Conservation (phyloP, 306 rosid species). For the Fragaria ananassa region DNA sequence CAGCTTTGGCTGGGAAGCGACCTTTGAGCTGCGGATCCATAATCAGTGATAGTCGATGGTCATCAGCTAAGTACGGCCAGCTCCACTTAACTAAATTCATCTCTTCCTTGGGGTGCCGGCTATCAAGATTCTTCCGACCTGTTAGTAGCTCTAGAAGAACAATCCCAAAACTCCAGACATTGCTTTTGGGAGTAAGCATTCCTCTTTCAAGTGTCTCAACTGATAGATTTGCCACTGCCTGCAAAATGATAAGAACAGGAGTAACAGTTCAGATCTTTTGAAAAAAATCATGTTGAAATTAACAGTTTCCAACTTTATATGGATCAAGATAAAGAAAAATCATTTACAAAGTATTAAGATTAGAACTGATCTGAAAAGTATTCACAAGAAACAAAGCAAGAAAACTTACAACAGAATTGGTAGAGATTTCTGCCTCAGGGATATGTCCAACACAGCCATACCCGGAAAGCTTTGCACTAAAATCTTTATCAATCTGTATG, state of each 20-base stretch:
- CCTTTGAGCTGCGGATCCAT: constrained; percentile 94
- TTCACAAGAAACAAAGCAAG: background rate
- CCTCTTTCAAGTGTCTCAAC: constrained; percentile 94
- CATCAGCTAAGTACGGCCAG: constrained; percentile 82
- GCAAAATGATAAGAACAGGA: constrained; percentile 23
- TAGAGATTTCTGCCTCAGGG: constrained; percentile 80
- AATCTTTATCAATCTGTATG: constrained; percentile 96
- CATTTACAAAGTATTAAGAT: background rate
- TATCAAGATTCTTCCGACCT: constrained; percentile 81
- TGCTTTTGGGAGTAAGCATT: constrained; percentile 96
- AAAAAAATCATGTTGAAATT: background rate
- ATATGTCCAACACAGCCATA: constrained; percentile 93
- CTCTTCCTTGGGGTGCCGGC: constrained; percentile 94
- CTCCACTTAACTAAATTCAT: constrained; percentile 96
- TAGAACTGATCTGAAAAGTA: background rate
- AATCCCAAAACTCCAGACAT: constrained; percentile 92
- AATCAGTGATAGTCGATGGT: constrained; percentile 71
- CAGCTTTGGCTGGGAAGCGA: constrained; percentile 87
- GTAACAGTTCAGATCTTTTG: constrained; percentile 10
- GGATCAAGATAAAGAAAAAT: background rate
- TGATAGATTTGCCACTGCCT: constrained; percentile 91
- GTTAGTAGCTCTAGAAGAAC: constrained; percentile 92
- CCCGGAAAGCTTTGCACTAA: constrained; percentile 99
- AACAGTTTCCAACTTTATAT: background rate
- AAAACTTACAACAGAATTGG: constrained; percentile 69